Evolutionary conservation across 176 grass and related monocot genomes (phyloP), one percentile per base, ranked within the genome.

Genomic region (Leersia perrieri): DNA sequence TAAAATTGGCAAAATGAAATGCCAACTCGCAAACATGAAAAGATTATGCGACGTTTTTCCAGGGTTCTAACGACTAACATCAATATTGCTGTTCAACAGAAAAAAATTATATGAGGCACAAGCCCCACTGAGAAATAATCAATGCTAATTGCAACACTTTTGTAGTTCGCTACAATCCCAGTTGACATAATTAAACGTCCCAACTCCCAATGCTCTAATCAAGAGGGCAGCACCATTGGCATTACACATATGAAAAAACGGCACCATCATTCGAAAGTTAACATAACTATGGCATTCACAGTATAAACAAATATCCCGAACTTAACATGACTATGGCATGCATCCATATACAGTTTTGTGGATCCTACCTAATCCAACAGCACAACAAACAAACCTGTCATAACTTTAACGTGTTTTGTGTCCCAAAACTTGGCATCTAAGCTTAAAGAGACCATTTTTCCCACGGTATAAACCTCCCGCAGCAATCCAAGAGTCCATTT

Each of bases 371-470:
- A 70, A 70, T 9, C 3, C 6, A 62, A 35, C 4, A 69, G 40
- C 26, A 82, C 40, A 70, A 25, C 36, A 12, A 69, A 29, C 28
- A 53, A 63, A 58, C 22, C n/a, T 22, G 9, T 40, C 10, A 28
- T 16, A 78, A 66, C 51, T 72, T 66, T 63, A 33, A 88, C 33
- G 16, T 4, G 13, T 26, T 60, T 15, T 20, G 22, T 38, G 3
- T 22, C 15, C 9, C 1, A 27, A 72, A 60, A 41, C 3, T 1
- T 34, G 72, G 44, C 27, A 61, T 5, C 15, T 35, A 83, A 83
- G 13, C 42, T 1, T 73, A 88, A 60, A 88, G 26, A 73, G 29
- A 0, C 9, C 33, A 23, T 30, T 68, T 67, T 63, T 55, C 74
- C 74, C 14, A 77, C 7, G 29, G 9, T 33, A 72, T 0, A 31